Conservation (phyloP, 345 rosid species). For the Psidium friedrichsthalianum region DNA sequence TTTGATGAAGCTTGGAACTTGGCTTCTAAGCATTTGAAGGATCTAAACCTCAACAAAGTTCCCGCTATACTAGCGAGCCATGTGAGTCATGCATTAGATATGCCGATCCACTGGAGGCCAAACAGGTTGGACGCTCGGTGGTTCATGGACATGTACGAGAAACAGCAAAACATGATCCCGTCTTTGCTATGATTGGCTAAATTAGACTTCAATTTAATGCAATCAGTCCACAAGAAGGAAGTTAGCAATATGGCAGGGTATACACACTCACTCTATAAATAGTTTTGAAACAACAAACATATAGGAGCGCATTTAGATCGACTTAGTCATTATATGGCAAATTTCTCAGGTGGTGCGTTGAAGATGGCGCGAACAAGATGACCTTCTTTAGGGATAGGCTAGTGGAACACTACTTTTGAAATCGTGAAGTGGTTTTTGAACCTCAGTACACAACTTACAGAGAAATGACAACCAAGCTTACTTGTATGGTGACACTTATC, state of each 20-base stretch:
- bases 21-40: neutral
- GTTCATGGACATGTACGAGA: slow-evolving; percentile 1
- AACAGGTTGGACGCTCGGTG: slow-evolving; percentile 16
- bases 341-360: slow-evolving; percentile 5
- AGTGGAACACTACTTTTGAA: slow-evolving; percentile 3
- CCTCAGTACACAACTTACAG: neutral
- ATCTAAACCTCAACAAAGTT: neutral
- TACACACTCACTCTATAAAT: too few relatives aligned
- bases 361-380: slow-evolving; percentile 1
- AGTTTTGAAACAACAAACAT: too few relatives aligned
- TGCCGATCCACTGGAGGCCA: slow-evolving; percentile 4
- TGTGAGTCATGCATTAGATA: neutral
- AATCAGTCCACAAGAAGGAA: neutral
- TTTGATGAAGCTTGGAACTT: slow-evolving; percentile 3
- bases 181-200: slow-evolving; percentile 8
- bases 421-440: neutral
- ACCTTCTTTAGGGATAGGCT: slow-evolving; percentile 4
- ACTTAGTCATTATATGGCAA: neutral
- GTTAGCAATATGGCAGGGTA: slow-evolving; percentile 4
- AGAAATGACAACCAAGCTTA: neutral
- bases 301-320: neutral
- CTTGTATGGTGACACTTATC: neutral
- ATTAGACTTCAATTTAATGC: slow-evolving; percentile 11
- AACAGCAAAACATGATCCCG: neutral
- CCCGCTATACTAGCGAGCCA: slow-evolving; percentile 1